These are phyloP conservation scores for Penicillium paneum DNA, from an alignment of 2,329 filamentous ascomycete species.

Conservation along the genomic window DNA sequence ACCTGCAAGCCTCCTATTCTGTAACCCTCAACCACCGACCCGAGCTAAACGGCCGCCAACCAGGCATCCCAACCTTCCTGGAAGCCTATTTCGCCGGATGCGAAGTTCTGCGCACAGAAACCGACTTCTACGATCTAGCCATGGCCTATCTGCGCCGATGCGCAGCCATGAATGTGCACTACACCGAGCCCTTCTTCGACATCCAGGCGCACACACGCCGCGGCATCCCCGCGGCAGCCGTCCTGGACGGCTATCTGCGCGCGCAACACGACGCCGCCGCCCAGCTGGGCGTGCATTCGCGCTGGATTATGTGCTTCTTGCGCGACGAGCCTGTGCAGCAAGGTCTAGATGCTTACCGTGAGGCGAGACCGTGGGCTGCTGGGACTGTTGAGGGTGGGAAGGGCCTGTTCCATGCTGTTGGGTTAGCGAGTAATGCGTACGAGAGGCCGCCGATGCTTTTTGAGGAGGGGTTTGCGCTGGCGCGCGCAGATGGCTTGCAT, in stretches of 20 bases:
- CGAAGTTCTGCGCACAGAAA: constrained; percentile 29
- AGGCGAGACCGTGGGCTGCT: constrained; percentile 37
- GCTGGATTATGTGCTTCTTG: constrained; percentile 46
- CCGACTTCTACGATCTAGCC: constrained; percentile 42
- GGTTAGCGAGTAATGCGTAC: constrained; percentile 49
- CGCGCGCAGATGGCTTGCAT: constrained; percentile 24
- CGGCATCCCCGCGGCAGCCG: constrained; percentile 30
- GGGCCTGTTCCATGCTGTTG: constrained; percentile 47
- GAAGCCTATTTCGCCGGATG: constrained; percentile 31
- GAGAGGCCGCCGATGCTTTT: constrained; percentile 48
- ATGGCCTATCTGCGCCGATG: constrained; percentile 39
- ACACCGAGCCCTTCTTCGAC: constrained; percentile 46
- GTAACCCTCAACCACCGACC: constrained; percentile 38
- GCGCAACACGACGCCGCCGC: constrained; percentile 31
- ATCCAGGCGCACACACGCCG: constrained; percentile 43
- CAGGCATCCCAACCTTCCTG: constrained; percentile 31
- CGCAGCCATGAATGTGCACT: constrained; percentile 40
- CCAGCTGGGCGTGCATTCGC: constrained; percentile 29
- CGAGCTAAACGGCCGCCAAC: constrained; percentile 37
- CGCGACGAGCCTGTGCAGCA: constrained; percentile 41
- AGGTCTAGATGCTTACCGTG: constrained; percentile 40
- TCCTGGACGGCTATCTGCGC: constrained; percentile 38
- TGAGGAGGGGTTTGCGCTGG: constrained; percentile 38
- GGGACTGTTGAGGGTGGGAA: constrained; percentile 26
- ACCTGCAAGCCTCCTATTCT: constrained; percentile 35